Base-by-base conservation (phyloP, 2,329 filamentous ascomycete species). In the Penicillium verrucosum region DNA sequence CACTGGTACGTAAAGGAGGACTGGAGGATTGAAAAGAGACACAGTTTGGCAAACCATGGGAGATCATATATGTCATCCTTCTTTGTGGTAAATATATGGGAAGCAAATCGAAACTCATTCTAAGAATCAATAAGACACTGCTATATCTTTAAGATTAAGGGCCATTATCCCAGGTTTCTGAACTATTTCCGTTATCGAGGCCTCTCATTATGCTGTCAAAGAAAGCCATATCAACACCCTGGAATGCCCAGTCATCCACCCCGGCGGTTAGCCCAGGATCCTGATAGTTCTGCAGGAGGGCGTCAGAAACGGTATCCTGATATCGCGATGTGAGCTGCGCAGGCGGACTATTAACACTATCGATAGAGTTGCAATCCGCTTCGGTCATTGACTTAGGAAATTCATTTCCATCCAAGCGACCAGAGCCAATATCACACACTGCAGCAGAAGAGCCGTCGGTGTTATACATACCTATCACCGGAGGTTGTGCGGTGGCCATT, bases 191-290 rank as follows among this genome's bases (percentile, higher is more conserved):
- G 21, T 23, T 41, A 41, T 41, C 38, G 3, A 41, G 18, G 38
- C 38, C 38, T 41, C 54, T 57, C 58, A 57, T 60, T 47, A 60
- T 36, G 23, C 51, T 57, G 23, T 57, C 58, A 45, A 60, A 60
- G 23, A 59, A 59, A 30, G 49, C 57, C 54, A 59, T 51, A 38
- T 59, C 57, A 9, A 56, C 54, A 18, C 57, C 57, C 46, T 59
- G 57, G 14, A 57, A 57, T 36, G 58, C 54, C 58, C 54, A 60
- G 47, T 57, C 54, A 4, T 60, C 42, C 18, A 29, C 42, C 11
- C 54, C 47, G n/a, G 46, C 58, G 29, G 51, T 44, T 16, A 85
- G 74, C 0, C 81, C 82, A 30, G 78, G 76, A 14, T 78, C 38
- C 38, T 41, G 38, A 41, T 41, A 41, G 38, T 41, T 25, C 12